A percentile compares a stretch with the other conserved stretches of the same genome.
phyloP scores from a whole-genome alignment of 495 filamentous ascomycete species.

The Trichocladium antarcticum region DNA sequence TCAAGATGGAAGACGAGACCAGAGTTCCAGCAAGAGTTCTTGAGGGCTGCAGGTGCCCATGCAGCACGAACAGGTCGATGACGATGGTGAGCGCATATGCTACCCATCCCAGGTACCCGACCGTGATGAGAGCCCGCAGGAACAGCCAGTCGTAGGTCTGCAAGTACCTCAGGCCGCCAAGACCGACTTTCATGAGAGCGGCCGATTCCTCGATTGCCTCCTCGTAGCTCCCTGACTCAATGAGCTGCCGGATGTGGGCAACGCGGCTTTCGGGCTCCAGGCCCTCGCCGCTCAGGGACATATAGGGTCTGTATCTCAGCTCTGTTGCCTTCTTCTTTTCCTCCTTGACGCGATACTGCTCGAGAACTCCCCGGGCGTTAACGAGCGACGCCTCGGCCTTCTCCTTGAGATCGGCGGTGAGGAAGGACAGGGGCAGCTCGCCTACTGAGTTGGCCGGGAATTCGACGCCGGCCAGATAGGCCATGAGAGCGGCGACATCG shows the following conservation, averaged over 20 bases:
- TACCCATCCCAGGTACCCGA: constrained; percentile 96
- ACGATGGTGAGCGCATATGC: constrained; percentile 88
- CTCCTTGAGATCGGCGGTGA: constrained; percentile 55
- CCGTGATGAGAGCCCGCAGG: constrained; percentile 76
- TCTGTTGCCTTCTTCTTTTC: constrained; percentile 64
- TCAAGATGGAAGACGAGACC: constrained; percentile 65
- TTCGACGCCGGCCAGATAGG: constrained; percentile 79
- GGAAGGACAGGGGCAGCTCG: constrained; percentile 74
- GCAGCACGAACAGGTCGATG: constrained; percentile 78
- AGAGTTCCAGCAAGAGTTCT: constrained; percentile 49
- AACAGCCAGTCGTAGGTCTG: constrained; percentile 98
- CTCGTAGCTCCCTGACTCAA: constrained; percentile 54
- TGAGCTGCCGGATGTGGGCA: constrained; percentile 52
- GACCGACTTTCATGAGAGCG: constrained; percentile 60
- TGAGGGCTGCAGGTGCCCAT: constrained; percentile 55
- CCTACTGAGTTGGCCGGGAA: constrained; percentile 97
- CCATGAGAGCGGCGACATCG: constrained; percentile 93
- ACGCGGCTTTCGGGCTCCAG: constrained; percentile 59
- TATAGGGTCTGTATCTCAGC: constrained; percentile 65
- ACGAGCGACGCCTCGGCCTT: constrained; percentile 80
- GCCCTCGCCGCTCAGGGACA: constrained; percentile 45
- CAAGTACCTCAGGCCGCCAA: constrained; percentile 83
- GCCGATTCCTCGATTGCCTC: constrained; percentile 66
- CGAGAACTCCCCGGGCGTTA: constrained; percentile 80
- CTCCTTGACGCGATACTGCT: constrained; percentile 97